Percentiles rank a stretch among this genome's conserved stretches.
phyloP scores from a whole-genome alignment of 768 basidiomycete species.

The Tylopilus intermedius region DNA sequence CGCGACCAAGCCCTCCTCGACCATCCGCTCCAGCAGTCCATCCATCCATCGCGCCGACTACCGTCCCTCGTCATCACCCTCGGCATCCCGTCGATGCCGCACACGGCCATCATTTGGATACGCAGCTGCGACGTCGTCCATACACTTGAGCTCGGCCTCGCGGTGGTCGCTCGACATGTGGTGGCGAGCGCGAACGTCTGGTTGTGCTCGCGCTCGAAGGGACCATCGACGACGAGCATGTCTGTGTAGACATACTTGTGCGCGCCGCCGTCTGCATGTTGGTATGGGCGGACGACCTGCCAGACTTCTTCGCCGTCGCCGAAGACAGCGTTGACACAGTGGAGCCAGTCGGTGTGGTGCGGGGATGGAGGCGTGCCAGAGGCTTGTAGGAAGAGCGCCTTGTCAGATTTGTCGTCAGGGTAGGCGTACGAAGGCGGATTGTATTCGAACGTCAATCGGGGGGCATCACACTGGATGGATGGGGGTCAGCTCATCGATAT shows the following conservation, averaged over 20 bases:
- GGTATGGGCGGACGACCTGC: constrained; percentile 25
- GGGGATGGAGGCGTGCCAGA: not conserved
- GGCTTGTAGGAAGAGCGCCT: constrained; percentile 23
- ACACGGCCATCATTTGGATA: not conserved
- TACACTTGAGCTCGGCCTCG: constrained; percentile 24
- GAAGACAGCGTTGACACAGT: constrained; percentile 26
- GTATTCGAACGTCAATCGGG: constrained; percentile 17
- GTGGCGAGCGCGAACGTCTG: constrained; percentile 14
- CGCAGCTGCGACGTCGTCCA: constrained; percentile 18
- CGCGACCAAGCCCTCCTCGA: constrained; percentile 10
- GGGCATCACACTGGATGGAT: not conserved
- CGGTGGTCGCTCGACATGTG: constrained; percentile 22
- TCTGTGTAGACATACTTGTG: constrained; percentile 26
- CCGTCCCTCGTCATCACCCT: constrained; percentile 4
- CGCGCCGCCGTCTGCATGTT: constrained; percentile 1
- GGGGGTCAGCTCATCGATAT: too few relatives aligned
- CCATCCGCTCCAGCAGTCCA: constrained; percentile 16
- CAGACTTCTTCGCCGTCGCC: constrained; percentile 22
- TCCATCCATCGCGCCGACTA: constrained; percentile 16
- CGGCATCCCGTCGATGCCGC: not conserved
- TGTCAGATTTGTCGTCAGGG: constrained; percentile 25
- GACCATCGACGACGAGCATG: constrained; percentile 22
- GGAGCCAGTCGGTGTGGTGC: constrained; percentile 16
- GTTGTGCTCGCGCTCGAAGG: constrained; percentile 4
- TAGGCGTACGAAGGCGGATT: constrained; percentile 18